A percentile compares a stretch with the other conserved stretches of the same genome.
These are phyloP conservation scores for Boechera divaricarpa DNA, from an alignment of 345 rosid genomes.

Conservation along the genomic window DNA sequence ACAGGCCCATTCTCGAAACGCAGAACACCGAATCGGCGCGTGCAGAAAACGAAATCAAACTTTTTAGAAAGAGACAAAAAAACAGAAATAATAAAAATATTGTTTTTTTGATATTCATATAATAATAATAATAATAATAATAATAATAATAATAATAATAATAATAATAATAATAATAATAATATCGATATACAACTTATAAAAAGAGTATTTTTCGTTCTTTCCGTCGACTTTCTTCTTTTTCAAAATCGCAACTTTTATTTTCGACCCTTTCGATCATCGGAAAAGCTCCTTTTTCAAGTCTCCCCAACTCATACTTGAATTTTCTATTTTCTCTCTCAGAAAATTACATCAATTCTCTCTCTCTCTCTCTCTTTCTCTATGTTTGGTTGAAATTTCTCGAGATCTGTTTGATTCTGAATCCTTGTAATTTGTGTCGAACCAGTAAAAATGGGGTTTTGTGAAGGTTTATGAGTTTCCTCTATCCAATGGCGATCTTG, in stretches of 20 bases:
- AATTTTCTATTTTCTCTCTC: background rate
- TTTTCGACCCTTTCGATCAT: conserved; percentile 40
- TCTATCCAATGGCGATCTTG: conserved; percentile 26
- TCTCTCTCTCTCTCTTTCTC: background rate
- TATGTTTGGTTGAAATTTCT: background rate
- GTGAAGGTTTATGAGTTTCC: conserved; percentile 49
- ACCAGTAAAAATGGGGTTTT: conserved; percentile 43
- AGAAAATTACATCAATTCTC: background rate
- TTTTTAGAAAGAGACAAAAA: background rate
- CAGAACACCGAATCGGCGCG: background rate
- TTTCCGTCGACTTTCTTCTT: conserved; percentile 10
- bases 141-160: no score
- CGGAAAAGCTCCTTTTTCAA: conserved; percentile 40
- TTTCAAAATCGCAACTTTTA: conserved; percentile 7
- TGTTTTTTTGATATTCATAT: no score
- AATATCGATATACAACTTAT: background rate
- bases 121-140: no score
- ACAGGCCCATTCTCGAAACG: background rate
- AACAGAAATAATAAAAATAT: no score
- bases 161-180: no score
- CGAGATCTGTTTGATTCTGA: conserved; percentile 36
- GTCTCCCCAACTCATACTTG: conserved; percentile 8
- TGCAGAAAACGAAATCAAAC: background rate
- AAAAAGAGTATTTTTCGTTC: background rate
- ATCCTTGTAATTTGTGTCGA: conserved; percentile 23